A percentile compares a stretch with the other conserved stretches of the same genome.
phyloP scores from a whole-genome alignment of 805 yeast species.

The Kockiozyma suomiensis region DNA sequence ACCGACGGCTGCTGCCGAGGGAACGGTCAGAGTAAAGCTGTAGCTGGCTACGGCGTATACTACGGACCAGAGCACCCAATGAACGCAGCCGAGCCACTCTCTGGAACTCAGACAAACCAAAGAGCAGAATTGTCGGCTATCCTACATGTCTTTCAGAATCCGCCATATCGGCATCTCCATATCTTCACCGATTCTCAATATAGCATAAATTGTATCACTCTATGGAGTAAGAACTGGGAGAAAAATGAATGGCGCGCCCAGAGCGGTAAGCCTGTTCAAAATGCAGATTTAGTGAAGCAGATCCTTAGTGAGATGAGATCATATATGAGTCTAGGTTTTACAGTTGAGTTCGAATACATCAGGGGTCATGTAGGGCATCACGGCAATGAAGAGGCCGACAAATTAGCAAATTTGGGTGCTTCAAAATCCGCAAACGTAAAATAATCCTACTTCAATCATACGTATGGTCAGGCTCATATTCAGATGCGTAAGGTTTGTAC shows the following conservation, averaged over 20 bases:
- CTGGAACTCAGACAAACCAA: constrained; percentile 69
- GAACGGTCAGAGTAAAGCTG: constrained; percentile 52
- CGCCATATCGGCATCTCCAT: not conserved
- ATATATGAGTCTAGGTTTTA: constrained; percentile 41
- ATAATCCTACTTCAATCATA: not conserved
- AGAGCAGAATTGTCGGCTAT: constrained; percentile 79
- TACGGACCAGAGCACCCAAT: constrained; percentile 55
- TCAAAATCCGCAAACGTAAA: not conserved
- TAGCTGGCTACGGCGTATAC: constrained; percentile 76
- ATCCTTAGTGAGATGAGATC: constrained; percentile 45
- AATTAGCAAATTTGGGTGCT: constrained; percentile 65
- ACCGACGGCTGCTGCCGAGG: constrained; percentile 79
- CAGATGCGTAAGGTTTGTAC: no score
- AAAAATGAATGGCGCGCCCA: constrained; percentile 56
- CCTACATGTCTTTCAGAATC: constrained; percentile 20
- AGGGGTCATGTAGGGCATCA: constrained; percentile 67
- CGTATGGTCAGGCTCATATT: no score
- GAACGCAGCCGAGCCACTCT: constrained; percentile 58
- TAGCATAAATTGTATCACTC: constrained; percentile 43
- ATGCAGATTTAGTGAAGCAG: constrained; percentile 54
- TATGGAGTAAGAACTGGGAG: constrained; percentile 63
- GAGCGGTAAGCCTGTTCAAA: constrained; percentile 51
- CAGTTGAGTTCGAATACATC: constrained; percentile 60
- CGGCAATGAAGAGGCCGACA: constrained; percentile 81
- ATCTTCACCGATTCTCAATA: constrained; percentile 11